phyloP scores from a whole-genome alignment of 441 rosid genomes.

The Arabidopsis lyrata region DNA sequence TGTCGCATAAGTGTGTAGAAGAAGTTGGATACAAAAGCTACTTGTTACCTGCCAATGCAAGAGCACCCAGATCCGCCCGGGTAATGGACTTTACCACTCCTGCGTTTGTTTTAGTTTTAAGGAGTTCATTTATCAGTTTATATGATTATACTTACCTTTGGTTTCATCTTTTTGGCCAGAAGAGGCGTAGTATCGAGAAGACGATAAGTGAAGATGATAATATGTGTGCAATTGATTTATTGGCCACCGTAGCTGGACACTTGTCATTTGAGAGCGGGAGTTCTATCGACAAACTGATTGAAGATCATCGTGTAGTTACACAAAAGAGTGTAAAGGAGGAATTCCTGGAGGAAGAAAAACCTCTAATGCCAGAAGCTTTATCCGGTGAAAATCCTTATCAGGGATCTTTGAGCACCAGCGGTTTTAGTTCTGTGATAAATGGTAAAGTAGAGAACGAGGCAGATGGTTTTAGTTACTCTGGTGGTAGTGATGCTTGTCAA shows the following conservation, averaged over 20 bases:
- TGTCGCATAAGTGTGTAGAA: conserved; percentile 57
- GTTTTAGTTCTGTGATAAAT: conserved; percentile 57
- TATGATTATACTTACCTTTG: conserved; percentile 25
- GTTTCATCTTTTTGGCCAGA: conserved; percentile 42
- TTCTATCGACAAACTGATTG: conserved; percentile 44
- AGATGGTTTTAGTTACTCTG: conserved; percentile 47
- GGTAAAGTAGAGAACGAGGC: conserved; percentile 54
- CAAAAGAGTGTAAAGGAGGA: conserved; percentile 49
- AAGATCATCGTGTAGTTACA: conserved; percentile 46
- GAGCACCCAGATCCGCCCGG: conserved; percentile 68
- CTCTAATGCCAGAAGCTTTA: conserved; percentile 45
- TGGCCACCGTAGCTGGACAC: conserved; percentile 78
- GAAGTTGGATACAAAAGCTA: conserved; percentile 59
- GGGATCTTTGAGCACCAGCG: conserved; percentile 49
- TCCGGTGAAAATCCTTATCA: conserved; percentile 35
- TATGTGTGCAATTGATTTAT: conserved; percentile 60
- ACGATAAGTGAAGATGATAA: conserved; percentile 47
- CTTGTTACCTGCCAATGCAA: conserved; percentile 65
- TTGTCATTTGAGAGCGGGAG: conserved; percentile 50
- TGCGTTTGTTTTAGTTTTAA: conserved; percentile 1
- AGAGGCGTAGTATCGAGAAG: conserved; percentile 54
- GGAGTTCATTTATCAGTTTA: conserved; percentile 1
- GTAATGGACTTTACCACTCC: conserved; percentile 45
- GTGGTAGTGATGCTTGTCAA: conserved; percentile 38
- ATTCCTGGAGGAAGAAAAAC: conserved; percentile 42